These are phyloP conservation scores for Rhizopus microsporus DNA, from an alignment of 371 early-diverging fungal genomes.

Conservation along the genomic window DNA sequence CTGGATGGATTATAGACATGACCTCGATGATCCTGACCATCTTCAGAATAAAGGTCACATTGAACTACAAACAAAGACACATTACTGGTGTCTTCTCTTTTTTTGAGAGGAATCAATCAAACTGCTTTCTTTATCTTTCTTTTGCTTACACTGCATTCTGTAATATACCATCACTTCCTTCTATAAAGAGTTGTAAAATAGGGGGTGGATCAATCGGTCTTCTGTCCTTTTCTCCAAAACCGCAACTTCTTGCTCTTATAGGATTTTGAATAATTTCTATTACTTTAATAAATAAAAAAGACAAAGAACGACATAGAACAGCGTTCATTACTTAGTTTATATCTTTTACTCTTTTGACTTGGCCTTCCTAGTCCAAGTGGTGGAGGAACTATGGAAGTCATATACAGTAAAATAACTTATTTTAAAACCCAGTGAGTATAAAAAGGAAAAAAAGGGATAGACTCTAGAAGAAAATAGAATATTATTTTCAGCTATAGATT, in stretches of 20 bases:
- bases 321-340: slow-evolving; percentile 25
- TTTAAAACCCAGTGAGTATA: neutral
- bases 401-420: neutral
- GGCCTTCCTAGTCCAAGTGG: slow-evolving; percentile 34
- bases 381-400: slow-evolving; percentile 21
- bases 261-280: slow-evolving; percentile 58
- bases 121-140: neutral
- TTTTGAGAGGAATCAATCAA: neutral
- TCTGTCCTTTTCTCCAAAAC: slow-evolving; percentile 38
- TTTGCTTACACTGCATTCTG: slow-evolving; percentile 27
- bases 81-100: slow-evolving; percentile 20
- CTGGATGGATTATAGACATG: slow-evolving; percentile 37
- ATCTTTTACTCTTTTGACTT: slow-evolving; percentile 28
- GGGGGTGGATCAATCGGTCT: slow-evolving; percentile 41
- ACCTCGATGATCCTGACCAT: slow-evolving; percentile 23
- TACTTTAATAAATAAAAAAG: neutral
- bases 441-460: neutral
- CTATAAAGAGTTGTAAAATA: slow-evolving; percentile 38
- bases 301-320: neutral
- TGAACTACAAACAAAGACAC: slow-evolving; percentile 27
- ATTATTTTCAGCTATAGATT: neutral
- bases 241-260: slow-evolving; percentile 64
- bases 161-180: slow-evolving; percentile 28
- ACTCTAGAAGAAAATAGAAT: neutral
- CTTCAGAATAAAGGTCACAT: slow-evolving; percentile 33